Evolutionary conservation across 2,329 filamentous ascomycete species (phyloP).

Genomic region (Aspergillus sergii): DNA sequence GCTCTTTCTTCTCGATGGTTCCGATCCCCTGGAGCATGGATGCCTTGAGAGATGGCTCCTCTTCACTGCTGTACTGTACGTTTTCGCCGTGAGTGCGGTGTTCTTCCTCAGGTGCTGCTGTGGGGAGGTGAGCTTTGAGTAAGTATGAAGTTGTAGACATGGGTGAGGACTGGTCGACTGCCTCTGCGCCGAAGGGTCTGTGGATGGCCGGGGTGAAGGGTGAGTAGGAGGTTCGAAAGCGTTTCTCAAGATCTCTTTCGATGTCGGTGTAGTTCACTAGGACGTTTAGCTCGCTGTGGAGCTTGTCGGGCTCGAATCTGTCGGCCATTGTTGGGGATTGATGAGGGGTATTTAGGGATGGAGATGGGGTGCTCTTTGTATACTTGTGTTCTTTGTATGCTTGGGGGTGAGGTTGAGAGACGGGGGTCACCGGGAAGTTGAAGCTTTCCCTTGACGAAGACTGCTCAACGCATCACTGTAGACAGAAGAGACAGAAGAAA

Average conservation of each 20-base stretch:
- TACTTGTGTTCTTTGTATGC: not conserved
- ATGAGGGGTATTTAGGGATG: not conserved
- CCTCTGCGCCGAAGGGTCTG: not conserved
- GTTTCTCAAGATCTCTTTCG: not conserved
- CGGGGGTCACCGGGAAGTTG: not conserved
- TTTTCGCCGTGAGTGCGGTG: no score
- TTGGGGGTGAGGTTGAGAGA: not conserved
- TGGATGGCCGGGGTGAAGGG: conserved; percentile 2
- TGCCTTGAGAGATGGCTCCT: not conserved
- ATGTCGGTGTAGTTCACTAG: not conserved
- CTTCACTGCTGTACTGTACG: not conserved
- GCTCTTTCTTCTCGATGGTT: not conserved
- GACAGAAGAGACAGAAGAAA: not conserved
- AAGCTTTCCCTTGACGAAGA: not conserved
- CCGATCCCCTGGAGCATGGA: not conserved
- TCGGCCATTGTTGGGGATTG: not conserved
- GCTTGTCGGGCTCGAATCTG: not conserved
- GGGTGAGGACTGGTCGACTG: not conserved
- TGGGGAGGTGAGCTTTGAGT: conserved; percentile 1
- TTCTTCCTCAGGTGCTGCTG: not conserved
- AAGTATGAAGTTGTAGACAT: not conserved
- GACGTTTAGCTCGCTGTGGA: not conserved
- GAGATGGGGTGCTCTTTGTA: not conserved
- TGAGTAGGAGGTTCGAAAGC: conserved; percentile 3
- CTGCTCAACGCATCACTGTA: not conserved